Conservation (phyloP, 2,329 filamentous ascomycete genomes). For the Furcasterigmium furcatum region DNA sequence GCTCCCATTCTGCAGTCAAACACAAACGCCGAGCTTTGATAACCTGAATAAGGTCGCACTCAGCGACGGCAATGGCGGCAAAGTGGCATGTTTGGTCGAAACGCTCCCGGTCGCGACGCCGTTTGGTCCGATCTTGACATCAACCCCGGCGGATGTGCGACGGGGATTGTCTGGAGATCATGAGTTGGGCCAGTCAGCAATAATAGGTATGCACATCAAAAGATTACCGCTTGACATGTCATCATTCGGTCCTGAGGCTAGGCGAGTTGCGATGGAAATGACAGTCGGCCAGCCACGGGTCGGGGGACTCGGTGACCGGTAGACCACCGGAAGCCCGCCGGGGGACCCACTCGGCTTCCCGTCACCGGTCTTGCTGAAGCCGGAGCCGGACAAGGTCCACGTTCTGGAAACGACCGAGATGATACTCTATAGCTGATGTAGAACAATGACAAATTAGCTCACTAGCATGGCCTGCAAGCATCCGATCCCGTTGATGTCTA, state of each 20-base stretch:
- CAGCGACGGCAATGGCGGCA: neutral
- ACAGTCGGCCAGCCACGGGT: neutral
- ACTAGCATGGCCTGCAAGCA: too few relatives aligned
- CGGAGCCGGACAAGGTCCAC: too few relatives aligned
- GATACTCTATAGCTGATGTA: too few relatives aligned
- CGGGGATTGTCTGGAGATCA: neutral
- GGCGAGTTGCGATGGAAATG: neutral
- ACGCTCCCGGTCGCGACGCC: neutral
- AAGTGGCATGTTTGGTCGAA: neutral
- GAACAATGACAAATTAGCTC: too few relatives aligned
- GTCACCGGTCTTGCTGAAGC: too few relatives aligned
- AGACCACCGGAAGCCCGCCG: neutral
- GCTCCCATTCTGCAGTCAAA: neutral
- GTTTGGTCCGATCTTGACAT: neutral
- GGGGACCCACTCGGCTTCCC: neutral
- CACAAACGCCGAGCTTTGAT: neutral
- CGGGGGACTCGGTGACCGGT: neutral
- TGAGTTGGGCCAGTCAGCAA: neutral
- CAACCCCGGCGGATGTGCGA: neutral
- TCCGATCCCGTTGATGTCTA: too few relatives aligned
- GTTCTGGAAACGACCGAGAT: too few relatives aligned
- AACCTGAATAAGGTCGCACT: neutral
- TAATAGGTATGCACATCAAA: neutral
- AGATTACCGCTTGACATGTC: neutral
- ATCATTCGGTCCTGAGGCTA: neutral